Evolutionary conservation across 495 filamentous ascomycete species (phyloP).

Genomic region (Aspergillus haitiensis): DNA sequence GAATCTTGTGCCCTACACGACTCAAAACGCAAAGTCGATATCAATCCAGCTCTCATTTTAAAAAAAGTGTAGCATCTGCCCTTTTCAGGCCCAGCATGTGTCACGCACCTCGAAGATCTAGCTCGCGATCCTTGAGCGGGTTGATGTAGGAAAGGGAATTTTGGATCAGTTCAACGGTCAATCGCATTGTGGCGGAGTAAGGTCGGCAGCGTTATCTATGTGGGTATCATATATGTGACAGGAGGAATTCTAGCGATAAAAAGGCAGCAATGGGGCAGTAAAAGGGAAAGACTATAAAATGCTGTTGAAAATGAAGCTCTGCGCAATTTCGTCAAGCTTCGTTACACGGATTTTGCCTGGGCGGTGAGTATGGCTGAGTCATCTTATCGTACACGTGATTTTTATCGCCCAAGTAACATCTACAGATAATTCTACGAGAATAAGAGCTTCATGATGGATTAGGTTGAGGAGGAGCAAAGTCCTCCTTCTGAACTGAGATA

Average conservation of each 20-base stretch:
- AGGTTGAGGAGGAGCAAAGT: background rate
- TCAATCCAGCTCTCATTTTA: slow-evolving; percentile 71
- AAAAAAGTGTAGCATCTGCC: slow-evolving; percentile 90
- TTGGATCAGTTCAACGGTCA: slow-evolving; percentile 90
- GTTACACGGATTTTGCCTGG: slow-evolving; percentile 20
- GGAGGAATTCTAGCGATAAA: background rate
- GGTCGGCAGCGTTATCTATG: slow-evolving; percentile 7
- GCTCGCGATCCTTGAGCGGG: slow-evolving; percentile 94
- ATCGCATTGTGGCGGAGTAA: slow-evolving; percentile 66
- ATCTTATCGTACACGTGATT: background rate
- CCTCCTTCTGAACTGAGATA: background rate
- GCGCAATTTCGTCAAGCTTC: background rate
- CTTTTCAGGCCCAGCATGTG: slow-evolving; percentile 68
- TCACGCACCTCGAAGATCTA: slow-evolving; percentile 98
- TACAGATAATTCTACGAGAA: slow-evolving; percentile 11
- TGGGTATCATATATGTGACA: slow-evolving; percentile 23
- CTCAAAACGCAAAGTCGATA: slow-evolving; percentile 58
- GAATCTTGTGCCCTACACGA: slow-evolving; percentile 92
- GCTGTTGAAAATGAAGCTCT: background rate
- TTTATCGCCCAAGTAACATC: too few species aligned
- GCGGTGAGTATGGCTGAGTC: slow-evolving; percentile 16
- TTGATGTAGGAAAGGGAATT: slow-evolving; percentile 95
- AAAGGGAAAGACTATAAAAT: background rate
- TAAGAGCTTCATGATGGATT: slow-evolving; percentile 23
- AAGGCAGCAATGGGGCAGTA: background rate